Evolutionary conservation across 192 early-diverging fungal genomes (phyloP).

Genomic region (Rhizoclosmatium sp.): DNA sequence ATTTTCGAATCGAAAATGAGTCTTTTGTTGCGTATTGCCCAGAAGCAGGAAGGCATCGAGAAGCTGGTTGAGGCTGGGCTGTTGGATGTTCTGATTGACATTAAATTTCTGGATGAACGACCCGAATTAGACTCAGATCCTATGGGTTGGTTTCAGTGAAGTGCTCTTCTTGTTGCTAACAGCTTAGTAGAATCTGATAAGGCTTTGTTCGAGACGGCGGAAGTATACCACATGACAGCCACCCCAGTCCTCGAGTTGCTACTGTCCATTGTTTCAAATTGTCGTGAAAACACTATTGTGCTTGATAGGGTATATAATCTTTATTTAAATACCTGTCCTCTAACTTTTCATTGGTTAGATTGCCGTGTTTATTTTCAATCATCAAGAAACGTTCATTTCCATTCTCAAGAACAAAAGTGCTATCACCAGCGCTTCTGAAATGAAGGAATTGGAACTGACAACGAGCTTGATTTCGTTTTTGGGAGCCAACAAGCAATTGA

Average conservation of each 20-base stretch:
- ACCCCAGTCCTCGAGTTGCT: slow-evolving; percentile 71
- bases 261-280: slow-evolving; percentile 53
- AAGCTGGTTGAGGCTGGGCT: slow-evolving; percentile 80
- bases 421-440: slow-evolving; percentile 51
- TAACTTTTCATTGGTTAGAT: slow-evolving; percentile 37
- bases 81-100: slow-evolving; percentile 77
- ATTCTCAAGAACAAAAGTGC: slow-evolving; percentile 64
- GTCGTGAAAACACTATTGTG: slow-evolving; percentile 19
- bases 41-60: slow-evolving; percentile 76
- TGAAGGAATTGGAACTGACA: slow-evolving; percentile 55
- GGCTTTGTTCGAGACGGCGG: slow-evolving; percentile 29
- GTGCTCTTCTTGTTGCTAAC: not conserved
- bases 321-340: slow-evolving; percentile 41
- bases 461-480: slow-evolving; percentile 47
- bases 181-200: slow-evolving; percentile 3
- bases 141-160: slow-evolving; percentile 33
- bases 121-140: slow-evolving; percentile 62
- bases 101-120: slow-evolving; percentile 72
- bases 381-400: slow-evolving; percentile 59
- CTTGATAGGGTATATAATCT: slow-evolving; percentile 22
- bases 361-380: slow-evolving; percentile 46
- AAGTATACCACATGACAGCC: slow-evolving; percentile 71
- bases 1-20: slow-evolving; percentile 85
- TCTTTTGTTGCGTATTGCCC: slow-evolving; percentile 81
- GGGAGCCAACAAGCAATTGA: slow-evolving; percentile 27